These are phyloP conservation scores for Alopecurus myosuroides DNA, from an alignment of 176 grass and related monocot genomes.

Conservation along the genomic window DNA sequence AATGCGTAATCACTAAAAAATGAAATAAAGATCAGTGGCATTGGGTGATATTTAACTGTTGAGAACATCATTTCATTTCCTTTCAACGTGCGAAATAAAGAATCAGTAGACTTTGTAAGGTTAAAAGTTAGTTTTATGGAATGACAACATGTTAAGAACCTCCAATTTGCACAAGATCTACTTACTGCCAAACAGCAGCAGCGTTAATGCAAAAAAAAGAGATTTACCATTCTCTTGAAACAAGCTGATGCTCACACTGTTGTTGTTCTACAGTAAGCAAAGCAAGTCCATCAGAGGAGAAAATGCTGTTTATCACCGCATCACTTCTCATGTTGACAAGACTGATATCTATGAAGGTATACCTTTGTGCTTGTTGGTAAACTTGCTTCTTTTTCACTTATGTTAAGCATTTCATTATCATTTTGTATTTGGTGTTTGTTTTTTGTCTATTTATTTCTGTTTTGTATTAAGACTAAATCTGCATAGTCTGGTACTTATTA, in stretches of 20 bases:
- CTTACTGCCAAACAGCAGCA: too few species aligned
- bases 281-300: conserved; percentile 94
- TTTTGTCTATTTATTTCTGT: background rate
- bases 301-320: conserved; percentile 77
- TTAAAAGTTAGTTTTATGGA: too few species aligned
- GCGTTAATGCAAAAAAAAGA: too few species aligned
- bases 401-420: background rate
- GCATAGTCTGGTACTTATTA: background rate
- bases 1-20: too few species aligned
- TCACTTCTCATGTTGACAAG: conserved; percentile 78
- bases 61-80: too few species aligned
- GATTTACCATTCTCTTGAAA: too few species aligned
- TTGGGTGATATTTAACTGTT: too few species aligned
- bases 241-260: conserved; percentile 70
- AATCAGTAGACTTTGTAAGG: too few species aligned
- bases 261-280: conserved; percentile 97
- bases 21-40: too few species aligned
- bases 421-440: conserved; percentile 10
- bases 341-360: conserved; percentile 88
- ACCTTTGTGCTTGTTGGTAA: conserved; percentile 18
- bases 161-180: too few species aligned
- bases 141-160: too few species aligned
- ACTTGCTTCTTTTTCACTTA: conserved; percentile 9
- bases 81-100: too few species aligned
- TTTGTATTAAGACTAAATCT: background rate